Conservation (phyloP, 2,329 filamentous ascomycete species). For the Xylaria sp. region DNA sequence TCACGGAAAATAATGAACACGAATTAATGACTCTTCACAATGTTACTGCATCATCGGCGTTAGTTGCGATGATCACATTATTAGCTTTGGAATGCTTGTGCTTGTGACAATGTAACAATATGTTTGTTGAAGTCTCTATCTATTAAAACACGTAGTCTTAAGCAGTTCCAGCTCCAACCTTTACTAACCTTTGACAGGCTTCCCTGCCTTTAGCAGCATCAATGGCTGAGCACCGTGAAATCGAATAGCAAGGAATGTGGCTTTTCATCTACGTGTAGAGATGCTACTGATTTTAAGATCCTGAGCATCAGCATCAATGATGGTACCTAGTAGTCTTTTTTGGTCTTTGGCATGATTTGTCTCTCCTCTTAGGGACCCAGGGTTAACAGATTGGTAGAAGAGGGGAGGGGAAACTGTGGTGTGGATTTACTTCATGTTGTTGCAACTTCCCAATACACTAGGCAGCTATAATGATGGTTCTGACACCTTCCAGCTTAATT, state of each 20-base stretch:
- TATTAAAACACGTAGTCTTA: no score
- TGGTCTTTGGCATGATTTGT: neutral
- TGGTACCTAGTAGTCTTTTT: no score
- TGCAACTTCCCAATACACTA: no score
- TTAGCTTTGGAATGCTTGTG: neutral
- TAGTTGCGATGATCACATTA: neutral
- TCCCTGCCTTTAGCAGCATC: no score
- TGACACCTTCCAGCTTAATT: no score
- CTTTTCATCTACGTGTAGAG: neutral
- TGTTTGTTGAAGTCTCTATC: neutral
- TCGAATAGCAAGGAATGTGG: no score
- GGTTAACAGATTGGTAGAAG: neutral
- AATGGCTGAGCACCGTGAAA: no score
- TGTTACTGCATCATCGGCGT: neutral
- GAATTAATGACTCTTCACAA: slow-evolving; percentile 46
- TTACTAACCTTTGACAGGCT: no score
- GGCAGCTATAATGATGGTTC: no score
- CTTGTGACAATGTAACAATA: neutral
- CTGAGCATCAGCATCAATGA: neutral
- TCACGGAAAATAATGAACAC: slow-evolving; percentile 48
- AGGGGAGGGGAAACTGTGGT: no score
- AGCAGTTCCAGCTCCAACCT: no score
- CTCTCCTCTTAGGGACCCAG: neutral
- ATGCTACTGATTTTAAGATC: neutral
- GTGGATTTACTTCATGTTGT: no score